Evolutionary conservation across 2,329 filamentous ascomycete genomes (phyloP).

Genomic region (Stachybotrys chartarum): DNA sequence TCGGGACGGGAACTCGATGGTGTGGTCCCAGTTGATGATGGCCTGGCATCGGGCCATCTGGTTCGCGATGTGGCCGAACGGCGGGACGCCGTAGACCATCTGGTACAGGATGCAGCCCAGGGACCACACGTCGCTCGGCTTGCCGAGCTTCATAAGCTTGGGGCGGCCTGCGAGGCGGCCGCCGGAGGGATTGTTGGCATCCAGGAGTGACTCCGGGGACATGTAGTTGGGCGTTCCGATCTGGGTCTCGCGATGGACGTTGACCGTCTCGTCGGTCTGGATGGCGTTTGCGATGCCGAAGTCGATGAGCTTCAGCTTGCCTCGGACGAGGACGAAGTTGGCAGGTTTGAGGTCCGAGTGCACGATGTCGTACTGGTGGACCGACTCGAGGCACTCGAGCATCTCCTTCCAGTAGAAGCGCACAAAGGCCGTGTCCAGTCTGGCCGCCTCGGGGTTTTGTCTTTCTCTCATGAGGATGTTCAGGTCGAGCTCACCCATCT

Average conservation of each 20-base stretch:
- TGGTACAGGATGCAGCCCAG: slow-evolving; percentile 95
- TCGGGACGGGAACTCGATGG: slow-evolving; percentile 63
- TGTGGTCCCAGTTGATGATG: slow-evolving; percentile 72
- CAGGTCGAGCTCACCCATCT: slow-evolving; percentile 91
- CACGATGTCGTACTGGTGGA: slow-evolving; percentile 86
- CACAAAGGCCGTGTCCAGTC: slow-evolving; percentile 82
- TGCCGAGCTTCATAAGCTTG: slow-evolving; percentile 91
- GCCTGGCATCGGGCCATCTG: slow-evolving; percentile 81
- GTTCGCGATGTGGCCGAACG: slow-evolving; percentile 87
- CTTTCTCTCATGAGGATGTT: slow-evolving; percentile 74
- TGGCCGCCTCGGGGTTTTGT: slow-evolving; percentile 63
- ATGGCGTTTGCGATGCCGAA: slow-evolving; percentile 98
- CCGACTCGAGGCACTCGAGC: slow-evolving; percentile 87
- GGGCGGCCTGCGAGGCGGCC: slow-evolving; percentile 34
- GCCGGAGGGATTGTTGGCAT: slow-evolving; percentile 63
- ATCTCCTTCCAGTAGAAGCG: slow-evolving; percentile 99
- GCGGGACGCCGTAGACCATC: slow-evolving; percentile 95
- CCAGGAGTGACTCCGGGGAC: slow-evolving; percentile 89
- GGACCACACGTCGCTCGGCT: slow-evolving; percentile 93
- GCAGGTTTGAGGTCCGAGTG: slow-evolving; percentile 96
- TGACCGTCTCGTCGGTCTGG: slow-evolving; percentile 89
- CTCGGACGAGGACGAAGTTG: slow-evolving; percentile 91
- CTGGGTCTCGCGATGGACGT: slow-evolving; percentile 92
- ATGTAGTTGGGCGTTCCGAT: slow-evolving; percentile 98
- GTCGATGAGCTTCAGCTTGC: slow-evolving; percentile 90